Evolutionary conservation across 192 early-diverging fungal genomes (phyloP).

Genomic region (Allomyces arbusculus): DNA sequence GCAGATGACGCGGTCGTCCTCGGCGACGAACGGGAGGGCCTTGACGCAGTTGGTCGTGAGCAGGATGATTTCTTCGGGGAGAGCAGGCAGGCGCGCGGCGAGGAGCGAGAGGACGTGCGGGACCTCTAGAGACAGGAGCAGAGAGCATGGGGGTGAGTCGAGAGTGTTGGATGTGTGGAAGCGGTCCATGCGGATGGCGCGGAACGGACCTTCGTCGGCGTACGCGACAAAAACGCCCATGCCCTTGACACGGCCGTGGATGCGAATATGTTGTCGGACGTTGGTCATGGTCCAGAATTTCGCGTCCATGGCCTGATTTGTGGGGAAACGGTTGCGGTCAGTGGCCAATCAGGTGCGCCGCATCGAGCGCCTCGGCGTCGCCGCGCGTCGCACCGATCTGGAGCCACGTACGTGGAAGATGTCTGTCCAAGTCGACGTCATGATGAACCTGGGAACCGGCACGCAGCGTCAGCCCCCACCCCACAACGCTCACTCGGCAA

Average conservation of each 20-base stretch:
- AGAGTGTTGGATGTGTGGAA: no score
- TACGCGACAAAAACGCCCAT: not conserved
- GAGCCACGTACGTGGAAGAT: not conserved
- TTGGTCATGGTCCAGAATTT: not conserved
- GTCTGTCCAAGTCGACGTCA: not conserved
- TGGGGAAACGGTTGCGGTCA: no score
- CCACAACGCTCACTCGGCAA: no score
- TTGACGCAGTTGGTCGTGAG: not conserved
- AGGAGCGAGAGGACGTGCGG: not conserved
- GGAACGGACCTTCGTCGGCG: not conserved
- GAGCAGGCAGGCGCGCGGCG: not conserved
- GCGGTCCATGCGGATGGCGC: no score
- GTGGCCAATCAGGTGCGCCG: no score
- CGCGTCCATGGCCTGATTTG: not conserved
- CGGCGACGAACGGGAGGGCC: not conserved
- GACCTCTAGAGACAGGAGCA: not conserved
- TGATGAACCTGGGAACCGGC: not conserved
- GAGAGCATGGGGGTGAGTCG: no score
- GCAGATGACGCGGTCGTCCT: not conserved
- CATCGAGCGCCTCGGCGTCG: no score
- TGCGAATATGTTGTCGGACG: not conserved
- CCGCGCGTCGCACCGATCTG: no score
- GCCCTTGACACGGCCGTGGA: not conserved
- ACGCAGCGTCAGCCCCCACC: no score
- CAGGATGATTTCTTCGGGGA: not conserved